Evolutionary conservation across 2,329 filamentous ascomycete species (phyloP).

Genomic region (Fusarium sp.): DNA sequence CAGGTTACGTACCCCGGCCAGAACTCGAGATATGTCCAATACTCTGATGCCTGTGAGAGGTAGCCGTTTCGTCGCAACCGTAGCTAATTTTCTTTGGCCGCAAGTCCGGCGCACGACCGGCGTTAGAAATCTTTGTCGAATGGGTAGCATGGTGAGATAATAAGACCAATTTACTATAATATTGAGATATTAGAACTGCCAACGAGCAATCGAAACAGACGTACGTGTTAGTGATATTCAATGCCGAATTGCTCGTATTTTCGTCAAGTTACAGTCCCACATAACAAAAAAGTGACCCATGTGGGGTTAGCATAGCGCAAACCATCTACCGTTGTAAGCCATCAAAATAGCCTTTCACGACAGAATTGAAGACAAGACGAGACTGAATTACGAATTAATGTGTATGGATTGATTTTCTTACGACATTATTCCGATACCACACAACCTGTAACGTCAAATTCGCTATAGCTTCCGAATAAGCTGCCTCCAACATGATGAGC

Average conservation of each 20-base stretch:
- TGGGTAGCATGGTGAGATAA: not conserved
- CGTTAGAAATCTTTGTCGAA: not conserved
- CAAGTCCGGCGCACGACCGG: not conserved
- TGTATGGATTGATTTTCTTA: accelerated
- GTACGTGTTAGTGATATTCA: no score
- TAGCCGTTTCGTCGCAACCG: not conserved
- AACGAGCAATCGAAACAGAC: no score
- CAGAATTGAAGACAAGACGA: no score
- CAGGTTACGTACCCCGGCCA: slow-evolving; percentile 80
- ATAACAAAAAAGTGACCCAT: not conserved
- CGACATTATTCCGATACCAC: accelerated
- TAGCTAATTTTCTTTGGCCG: not conserved
- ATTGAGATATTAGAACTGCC: no score
- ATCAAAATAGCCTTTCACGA: not conserved
- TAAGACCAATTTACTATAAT: accelerated
- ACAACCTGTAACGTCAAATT: no score
- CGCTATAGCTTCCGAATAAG: not conserved
- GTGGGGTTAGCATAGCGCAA: not conserved
- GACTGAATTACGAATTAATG: no score
- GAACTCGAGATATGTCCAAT: slow-evolving; percentile 60
- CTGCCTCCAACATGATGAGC: not conserved
- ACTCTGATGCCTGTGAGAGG: not conserved
- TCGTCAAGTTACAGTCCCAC: not conserved
- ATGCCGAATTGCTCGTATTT: no score
- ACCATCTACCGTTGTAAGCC: not conserved